Conservation (phyloP, 192 early-diverging fungal species). For the Oehlia diaphana region DNA sequence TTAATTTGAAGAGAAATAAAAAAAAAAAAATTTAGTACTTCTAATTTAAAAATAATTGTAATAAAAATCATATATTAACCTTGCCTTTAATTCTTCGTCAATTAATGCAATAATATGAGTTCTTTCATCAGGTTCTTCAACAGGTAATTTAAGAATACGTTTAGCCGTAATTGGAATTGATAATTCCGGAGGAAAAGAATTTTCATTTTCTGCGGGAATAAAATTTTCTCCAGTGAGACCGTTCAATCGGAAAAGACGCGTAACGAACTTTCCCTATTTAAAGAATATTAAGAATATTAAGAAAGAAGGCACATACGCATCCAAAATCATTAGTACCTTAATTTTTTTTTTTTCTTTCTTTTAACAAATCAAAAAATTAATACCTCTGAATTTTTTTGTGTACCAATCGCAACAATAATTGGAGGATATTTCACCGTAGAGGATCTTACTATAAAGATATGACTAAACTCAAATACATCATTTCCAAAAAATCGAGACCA, state of each 20-base stretch:
- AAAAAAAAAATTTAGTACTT: slow-evolving; percentile 12
- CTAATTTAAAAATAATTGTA: slow-evolving; percentile 29
- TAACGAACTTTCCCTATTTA: slow-evolving; percentile 31
- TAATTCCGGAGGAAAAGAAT: slow-evolving; percentile 37
- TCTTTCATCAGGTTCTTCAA: slow-evolving; percentile 62
- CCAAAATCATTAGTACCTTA: too few species aligned
- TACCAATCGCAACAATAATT: slow-evolving; percentile 62
- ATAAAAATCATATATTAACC: slow-evolving; percentile 22
- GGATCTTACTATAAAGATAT: slow-evolving; percentile 53
- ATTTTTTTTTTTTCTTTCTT: too few species aligned
- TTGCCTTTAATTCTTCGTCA: slow-evolving; percentile 52
- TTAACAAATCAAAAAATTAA: not conserved
- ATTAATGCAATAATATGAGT: slow-evolving; percentile 54
- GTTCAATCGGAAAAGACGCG: slow-evolving; percentile 57
- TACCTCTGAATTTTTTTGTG: slow-evolving; percentile 34
- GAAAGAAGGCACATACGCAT: too few species aligned
- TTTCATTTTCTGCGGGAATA: slow-evolving; percentile 28
- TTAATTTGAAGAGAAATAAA: not conserved
- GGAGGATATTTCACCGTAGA: slow-evolving; percentile 73
- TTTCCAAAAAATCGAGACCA: slow-evolving; percentile 68
- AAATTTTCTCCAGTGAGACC: slow-evolving; percentile 65
- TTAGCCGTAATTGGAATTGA: slow-evolving; percentile 38
- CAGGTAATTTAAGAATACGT: slow-evolving; percentile 61
- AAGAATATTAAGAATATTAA: not conserved
- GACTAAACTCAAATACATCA: slow-evolving; percentile 43